Evolutionary conservation across 352 stramenopile genomes (phyloP).

Genomic region (Globisporangium splendens): DNA sequence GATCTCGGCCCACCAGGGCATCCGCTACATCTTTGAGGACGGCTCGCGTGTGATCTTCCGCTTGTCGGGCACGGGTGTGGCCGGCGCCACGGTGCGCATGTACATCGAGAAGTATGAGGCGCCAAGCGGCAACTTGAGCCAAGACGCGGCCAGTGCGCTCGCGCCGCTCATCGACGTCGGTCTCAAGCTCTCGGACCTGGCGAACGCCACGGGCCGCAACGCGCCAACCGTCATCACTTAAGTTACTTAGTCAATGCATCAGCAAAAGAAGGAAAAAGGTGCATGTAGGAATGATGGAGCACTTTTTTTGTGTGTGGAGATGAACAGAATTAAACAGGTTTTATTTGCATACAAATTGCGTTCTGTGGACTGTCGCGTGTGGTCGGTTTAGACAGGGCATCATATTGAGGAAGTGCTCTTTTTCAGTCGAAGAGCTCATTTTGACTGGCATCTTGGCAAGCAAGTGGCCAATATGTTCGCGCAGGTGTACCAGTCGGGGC

Average conservation of each 20-base stretch:
- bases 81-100: slow-evolving; percentile 97
- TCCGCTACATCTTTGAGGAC: slow-evolving; percentile 95
- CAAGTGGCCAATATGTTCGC: slow-evolving; percentile 31
- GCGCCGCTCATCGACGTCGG: slow-evolving; percentile 91
- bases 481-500: slow-evolving; percentile 41
- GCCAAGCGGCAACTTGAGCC: slow-evolving; percentile 76
- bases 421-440: neutral
- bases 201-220: slow-evolving; percentile 91
- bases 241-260: slow-evolving; percentile 19
- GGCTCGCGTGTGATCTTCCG: slow-evolving; percentile 96
- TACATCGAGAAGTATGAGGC: slow-evolving; percentile 99
- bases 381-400: neutral
- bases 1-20: slow-evolving; percentile 94
- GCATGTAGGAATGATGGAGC: slow-evolving; percentile 6
- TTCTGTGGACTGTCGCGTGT: neutral
- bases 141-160: slow-evolving; percentile 75
- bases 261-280: neutral
- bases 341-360: neutral
- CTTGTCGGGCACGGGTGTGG: slow-evolving; percentile 96
- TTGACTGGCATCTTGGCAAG: neutral
- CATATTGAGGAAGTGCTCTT: neutral
- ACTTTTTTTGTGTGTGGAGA: slow-evolving; percentile 4
- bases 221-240: slow-evolving; percentile 97
- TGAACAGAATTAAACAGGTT: slow-evolving; percentile 2
- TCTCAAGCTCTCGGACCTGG: slow-evolving; percentile 90